Evolutionary conservation across 2,329 filamentous ascomycete species (phyloP).

Genomic region (Alternaria panax): DNA sequence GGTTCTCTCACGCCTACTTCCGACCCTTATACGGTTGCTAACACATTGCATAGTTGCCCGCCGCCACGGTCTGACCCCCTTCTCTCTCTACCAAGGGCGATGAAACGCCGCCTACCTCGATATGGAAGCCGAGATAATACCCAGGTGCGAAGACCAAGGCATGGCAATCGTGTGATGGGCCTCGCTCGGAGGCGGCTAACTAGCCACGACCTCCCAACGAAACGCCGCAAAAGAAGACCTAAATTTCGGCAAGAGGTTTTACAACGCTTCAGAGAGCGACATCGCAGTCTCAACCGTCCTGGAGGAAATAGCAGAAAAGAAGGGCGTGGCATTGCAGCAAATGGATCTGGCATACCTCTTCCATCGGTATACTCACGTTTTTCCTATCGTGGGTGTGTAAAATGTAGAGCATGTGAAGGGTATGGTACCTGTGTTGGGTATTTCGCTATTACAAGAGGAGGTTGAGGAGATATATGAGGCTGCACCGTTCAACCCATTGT

Average conservation of each 20-base stretch:
- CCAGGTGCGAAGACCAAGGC: background rate
- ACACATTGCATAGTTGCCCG: background rate
- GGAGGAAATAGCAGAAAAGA: background rate
- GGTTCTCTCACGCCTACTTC: background rate
- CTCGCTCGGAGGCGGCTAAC: background rate
- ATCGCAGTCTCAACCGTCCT: conserved; percentile 17
- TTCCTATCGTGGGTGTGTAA: conserved; percentile 74
- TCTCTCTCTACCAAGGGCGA: background rate
- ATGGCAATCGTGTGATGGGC: background rate
- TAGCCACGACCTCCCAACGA: background rate
- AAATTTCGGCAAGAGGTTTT: background rate
- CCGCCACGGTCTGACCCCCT: background rate
- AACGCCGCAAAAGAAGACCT: background rate
- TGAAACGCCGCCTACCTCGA: background rate
- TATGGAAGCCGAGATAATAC: background rate
- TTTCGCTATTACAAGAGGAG: background rate
- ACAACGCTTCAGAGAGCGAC: background rate
- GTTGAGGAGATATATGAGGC: background rate
- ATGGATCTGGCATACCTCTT: conserved; percentile 22
- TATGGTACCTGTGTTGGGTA: background rate
- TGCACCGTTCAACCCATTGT: background rate
- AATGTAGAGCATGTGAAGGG: conserved; percentile 71
- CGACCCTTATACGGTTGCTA: background rate
- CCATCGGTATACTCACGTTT: conserved; percentile 65
- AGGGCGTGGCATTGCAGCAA: background rate